phyloP scores from a whole-genome alignment of 2,329 filamentous ascomycete genomes.

The Ophiostoma ips region DNA sequence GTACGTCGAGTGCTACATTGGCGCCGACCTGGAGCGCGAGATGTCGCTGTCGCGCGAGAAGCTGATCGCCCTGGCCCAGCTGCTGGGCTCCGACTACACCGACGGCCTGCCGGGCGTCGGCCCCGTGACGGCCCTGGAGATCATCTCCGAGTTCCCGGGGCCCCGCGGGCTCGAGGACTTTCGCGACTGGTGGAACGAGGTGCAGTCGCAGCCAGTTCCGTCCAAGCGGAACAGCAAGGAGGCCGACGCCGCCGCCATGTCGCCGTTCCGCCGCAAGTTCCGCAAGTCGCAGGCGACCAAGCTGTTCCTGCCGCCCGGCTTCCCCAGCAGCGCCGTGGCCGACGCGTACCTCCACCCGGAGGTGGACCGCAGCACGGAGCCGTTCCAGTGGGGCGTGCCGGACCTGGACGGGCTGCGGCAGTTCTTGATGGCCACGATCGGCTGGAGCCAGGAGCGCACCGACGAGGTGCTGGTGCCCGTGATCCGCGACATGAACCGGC shows the following conservation, averaged over 20 bases:
- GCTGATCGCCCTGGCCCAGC: constrained; percentile 78
- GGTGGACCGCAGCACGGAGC: constrained; percentile 63
- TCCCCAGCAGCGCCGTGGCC: constrained; percentile 66
- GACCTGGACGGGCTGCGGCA: constrained; percentile 72
- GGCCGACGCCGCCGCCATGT: constrained; percentile 34
- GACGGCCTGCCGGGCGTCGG: constrained; percentile 83
- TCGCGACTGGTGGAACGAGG: constrained; percentile 71
- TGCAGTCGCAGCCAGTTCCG: constrained; percentile 43
- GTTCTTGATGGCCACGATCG: constrained; percentile 84
- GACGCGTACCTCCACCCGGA: constrained; percentile 77
- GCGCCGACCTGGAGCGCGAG: constrained; percentile 73
- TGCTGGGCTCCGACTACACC: constrained; percentile 89
- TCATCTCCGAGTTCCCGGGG: constrained; percentile 74
- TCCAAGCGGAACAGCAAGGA: constrained; percentile 44
- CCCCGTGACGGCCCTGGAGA: constrained; percentile 87
- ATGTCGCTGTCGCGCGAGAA: constrained; percentile 75
- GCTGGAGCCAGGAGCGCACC: constrained; percentile 81
- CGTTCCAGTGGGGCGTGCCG: constrained; percentile 91
- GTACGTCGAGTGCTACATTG: constrained; percentile 90
- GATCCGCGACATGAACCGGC: constrained; percentile 84
- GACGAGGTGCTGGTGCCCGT: constrained; percentile 95
- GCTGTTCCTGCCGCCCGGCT: constrained; percentile 68
- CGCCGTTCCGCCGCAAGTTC: constrained; percentile 72
- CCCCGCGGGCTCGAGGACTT: constrained; percentile 54
- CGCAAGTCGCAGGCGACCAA: constrained; percentile 65